Conservation (phyloP, 768 basidiomycete genomes). For the Polyporus arcularius region DNA sequence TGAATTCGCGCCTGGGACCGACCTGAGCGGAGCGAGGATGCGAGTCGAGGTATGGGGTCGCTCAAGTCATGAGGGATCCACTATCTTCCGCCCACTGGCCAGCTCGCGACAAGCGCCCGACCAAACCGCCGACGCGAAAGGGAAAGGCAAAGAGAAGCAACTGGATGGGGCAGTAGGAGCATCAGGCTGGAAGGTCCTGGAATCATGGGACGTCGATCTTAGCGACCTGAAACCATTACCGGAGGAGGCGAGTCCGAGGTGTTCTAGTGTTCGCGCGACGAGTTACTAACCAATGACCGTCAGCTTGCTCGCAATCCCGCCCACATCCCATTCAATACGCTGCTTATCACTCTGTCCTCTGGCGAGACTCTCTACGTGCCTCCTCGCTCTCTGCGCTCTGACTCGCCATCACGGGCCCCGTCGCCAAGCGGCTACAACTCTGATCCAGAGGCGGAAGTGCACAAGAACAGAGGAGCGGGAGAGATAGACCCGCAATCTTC, state of each 20-base stretch:
- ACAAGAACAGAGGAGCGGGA: slow-evolving; percentile 40
- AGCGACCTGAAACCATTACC: slow-evolving; percentile 57
- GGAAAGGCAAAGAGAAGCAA: slow-evolving; percentile 51
- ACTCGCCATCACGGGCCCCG: slow-evolving; percentile 42
- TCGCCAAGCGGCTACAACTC: slow-evolving; percentile 73
- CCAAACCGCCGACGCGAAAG: slow-evolving; percentile 17
- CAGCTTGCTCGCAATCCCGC: slow-evolving; percentile 42
- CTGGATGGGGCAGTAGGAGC: slow-evolving; percentile 28
- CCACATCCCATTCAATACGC: slow-evolving; percentile 70
- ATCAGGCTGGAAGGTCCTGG: slow-evolving; percentile 61
- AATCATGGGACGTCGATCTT: slow-evolving; percentile 68
- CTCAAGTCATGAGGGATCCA: background rate
- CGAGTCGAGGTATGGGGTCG: slow-evolving; percentile 64
- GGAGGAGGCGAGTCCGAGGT: slow-evolving; percentile 52
- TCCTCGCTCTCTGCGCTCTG: slow-evolving; percentile 28
- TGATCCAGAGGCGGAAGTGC: slow-evolving; percentile 63
- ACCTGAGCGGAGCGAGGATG: slow-evolving; percentile 53
- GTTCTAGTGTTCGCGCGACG: too few relatives aligned
- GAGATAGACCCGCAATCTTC: slow-evolving; percentile 18
- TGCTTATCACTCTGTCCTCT: slow-evolving; percentile 65
- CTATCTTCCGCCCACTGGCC: background rate
- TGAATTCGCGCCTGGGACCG: slow-evolving; percentile 57
- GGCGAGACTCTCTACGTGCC: slow-evolving; percentile 64
- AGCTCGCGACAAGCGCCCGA: background rate
- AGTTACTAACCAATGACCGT: background rate